Evolutionary conservation across 371 early-diverging fungal species (phyloP).

Genomic region (Mucor irregularis): DNA sequence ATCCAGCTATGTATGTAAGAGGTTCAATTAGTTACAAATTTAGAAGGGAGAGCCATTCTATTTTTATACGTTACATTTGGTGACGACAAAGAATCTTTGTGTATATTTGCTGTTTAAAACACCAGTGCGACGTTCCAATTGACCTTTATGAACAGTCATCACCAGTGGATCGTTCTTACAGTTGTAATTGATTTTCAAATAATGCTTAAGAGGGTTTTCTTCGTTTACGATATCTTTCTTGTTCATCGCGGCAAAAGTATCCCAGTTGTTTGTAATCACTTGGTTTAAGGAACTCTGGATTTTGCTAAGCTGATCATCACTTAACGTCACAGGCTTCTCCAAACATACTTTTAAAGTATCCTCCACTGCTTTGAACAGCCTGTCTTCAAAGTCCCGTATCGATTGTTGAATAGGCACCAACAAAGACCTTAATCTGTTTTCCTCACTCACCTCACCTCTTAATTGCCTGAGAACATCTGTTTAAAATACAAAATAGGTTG

Average conservation of each 20-base stretch:
- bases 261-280: slow-evolving; percentile 18
- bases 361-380: slow-evolving; percentile 18
- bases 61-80: slow-evolving; percentile 43
- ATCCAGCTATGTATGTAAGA: slow-evolving; percentile 28
- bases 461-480: slow-evolving; percentile 41
- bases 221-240: slow-evolving; percentile 36
- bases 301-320: slow-evolving; percentile 9
- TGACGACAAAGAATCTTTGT: slow-evolving; percentile 35
- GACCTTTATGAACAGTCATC: slow-evolving; percentile 37
- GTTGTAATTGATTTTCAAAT: slow-evolving; percentile 40
- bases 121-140: slow-evolving; percentile 33
- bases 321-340: slow-evolving; percentile 10
- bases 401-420: slow-evolving; percentile 39
- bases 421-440: slow-evolving; percentile 33
- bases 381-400: slow-evolving; percentile 25
- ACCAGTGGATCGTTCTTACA: slow-evolving; percentile 41
- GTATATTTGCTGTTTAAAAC: slow-evolving; percentile 35
- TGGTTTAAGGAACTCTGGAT: slow-evolving; percentile 17
- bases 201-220: slow-evolving; percentile 28
- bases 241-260: slow-evolving; percentile 31
- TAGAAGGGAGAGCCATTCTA: background rate
- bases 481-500: background rate
- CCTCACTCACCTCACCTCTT: slow-evolving; percentile 42
- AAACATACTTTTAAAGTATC: slow-evolving; percentile 25
- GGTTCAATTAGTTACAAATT: background rate